Percentiles rank a stretch among this genome's conserved stretches.
These are phyloP conservation scores for Passiflora organensis DNA, from an alignment of 345 rosid species.

Conservation along the genomic window DNA sequence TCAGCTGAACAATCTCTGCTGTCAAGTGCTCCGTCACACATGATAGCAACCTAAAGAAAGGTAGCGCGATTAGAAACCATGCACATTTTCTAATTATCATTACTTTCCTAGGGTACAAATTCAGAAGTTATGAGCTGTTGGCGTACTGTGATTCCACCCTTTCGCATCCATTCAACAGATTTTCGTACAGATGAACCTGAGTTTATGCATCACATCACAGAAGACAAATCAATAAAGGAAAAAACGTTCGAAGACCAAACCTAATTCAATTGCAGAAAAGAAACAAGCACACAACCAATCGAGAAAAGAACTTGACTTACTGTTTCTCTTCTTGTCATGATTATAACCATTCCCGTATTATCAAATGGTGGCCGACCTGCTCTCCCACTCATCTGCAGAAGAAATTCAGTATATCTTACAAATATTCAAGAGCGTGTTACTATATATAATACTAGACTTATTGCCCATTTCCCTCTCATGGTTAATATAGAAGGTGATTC, in stretches of 20 bases:
- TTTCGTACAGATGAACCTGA: constrained; percentile 91
- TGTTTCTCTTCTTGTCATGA: constrained; percentile 96
- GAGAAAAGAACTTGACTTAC: constrained; percentile 34
- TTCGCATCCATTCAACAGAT: constrained; percentile 90
- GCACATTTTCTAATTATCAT: background rate
- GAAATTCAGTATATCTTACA: background rate
- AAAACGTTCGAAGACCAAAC: background rate
- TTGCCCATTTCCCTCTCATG: no score
- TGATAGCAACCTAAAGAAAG: constrained; percentile 64
- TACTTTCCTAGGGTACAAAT: constrained; percentile 3
- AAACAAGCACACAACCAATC: constrained; percentile 6
- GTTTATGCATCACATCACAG: constrained; percentile 18
- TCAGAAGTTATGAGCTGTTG: constrained; percentile 16
- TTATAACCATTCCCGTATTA: constrained; percentile 82
- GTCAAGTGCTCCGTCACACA: constrained; percentile 91
- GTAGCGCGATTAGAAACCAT: constrained; percentile 11
- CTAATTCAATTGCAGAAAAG: constrained; percentile 13
- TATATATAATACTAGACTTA: background rate
- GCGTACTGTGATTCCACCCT: constrained; percentile 95
- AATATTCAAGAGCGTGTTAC: background rate
- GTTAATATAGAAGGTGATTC: no score
- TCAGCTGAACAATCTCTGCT: constrained; percentile 94
- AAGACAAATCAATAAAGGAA: constrained; percentile 12
- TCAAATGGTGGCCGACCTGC: constrained; percentile 99
- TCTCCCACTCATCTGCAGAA: constrained; percentile 87